phyloP scores from a whole-genome alignment of 2,329 filamentous ascomycete genomes.

The Cercospora beticola region DNA sequence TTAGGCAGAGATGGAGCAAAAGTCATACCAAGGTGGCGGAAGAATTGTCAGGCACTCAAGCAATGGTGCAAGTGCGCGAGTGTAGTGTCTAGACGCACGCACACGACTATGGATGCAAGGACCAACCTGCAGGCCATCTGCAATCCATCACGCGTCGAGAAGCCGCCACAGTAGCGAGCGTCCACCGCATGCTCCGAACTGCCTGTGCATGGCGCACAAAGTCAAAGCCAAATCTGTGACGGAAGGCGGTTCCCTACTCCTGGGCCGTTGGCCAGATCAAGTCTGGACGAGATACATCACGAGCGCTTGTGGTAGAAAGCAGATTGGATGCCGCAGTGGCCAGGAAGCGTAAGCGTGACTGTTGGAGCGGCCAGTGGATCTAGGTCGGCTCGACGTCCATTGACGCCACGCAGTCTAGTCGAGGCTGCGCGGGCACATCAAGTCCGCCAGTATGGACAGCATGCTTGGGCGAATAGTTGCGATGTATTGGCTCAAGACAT shows the following conservation, averaged over 20 bases:
- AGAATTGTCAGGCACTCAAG: not conserved
- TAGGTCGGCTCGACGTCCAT: not conserved
- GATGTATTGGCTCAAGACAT: not conserved
- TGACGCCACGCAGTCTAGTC: slow-evolving; percentile 1
- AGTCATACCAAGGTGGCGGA: not conserved
- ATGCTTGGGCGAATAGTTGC: not conserved
- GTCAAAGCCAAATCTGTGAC: slow-evolving; percentile 10
- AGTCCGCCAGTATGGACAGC: not conserved
- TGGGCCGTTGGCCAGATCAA: not conserved
- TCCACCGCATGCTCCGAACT: slow-evolving; percentile 13
- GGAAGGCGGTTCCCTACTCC: not conserved
- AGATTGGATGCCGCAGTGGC: slow-evolving; percentile 10
- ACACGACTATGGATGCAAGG: slow-evolving; percentile 15
- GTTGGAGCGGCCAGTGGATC: not conserved
- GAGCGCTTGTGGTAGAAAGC: slow-evolving; percentile 13
- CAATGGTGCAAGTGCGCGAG: not conserved
- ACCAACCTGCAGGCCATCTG: slow-evolving; percentile 13
- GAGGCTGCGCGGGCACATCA: not conserved
- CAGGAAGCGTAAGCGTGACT: not conserved
- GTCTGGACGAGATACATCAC: not conserved
- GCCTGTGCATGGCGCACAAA: not conserved
- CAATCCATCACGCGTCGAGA: slow-evolving; percentile 10
- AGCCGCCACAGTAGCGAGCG: slow-evolving; percentile 8
- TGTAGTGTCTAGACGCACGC: slow-evolving; percentile 8
- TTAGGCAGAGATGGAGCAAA: not conserved